Conservation (phyloP, 768 basidiomycete genomes). For the Dentipellis fragilis region DNA sequence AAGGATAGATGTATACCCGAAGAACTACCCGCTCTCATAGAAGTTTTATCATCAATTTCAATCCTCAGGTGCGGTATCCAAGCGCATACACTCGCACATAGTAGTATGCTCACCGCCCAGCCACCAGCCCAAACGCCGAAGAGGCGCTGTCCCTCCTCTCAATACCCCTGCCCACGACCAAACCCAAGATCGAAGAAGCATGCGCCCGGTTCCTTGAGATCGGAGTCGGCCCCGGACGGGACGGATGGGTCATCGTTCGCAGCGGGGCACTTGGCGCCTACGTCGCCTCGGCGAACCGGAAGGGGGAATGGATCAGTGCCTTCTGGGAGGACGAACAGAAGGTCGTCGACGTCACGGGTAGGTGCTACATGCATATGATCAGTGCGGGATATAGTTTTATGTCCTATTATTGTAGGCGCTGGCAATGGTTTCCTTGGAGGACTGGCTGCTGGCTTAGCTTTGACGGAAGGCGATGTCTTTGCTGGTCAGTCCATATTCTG, state of each 20-base stretch:
- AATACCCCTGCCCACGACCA: conserved; percentile 36
- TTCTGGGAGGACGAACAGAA: conserved; percentile 50
- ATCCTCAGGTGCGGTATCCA: conserved; percentile 50
- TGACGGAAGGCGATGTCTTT: conserved; percentile 47
- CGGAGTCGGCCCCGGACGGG: conserved; percentile 39
- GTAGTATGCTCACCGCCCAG: background rate
- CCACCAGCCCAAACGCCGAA: conserved; percentile 67
- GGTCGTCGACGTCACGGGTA: conserved; percentile 79
- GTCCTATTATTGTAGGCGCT: conserved; percentile 3
- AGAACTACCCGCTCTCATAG: conserved; percentile 58
- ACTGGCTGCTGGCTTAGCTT: conserved; percentile 58
- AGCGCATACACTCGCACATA: background rate
- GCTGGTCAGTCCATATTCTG: conserved; percentile 39
- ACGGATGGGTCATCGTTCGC: conserved; percentile 63
- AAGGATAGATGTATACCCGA: conserved; percentile 74
- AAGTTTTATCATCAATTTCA: conserved; percentile 46
- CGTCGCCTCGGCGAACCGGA: conserved; percentile 34
- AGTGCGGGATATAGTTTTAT: background rate
- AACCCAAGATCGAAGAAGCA: conserved; percentile 53
- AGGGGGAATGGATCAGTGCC: conserved; percentile 58
- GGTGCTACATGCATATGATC: conserved; percentile 6
- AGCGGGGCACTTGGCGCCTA: conserved; percentile 68
- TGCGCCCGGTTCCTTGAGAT: conserved; percentile 51
- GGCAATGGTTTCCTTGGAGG: conserved; percentile 78
- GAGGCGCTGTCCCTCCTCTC: conserved; percentile 68